Evolutionary conservation across 108 stramenopile species (phyloP), one percentile per base, ranked within the genome.

Genomic region (Nannochloropsis salina): DNA sequence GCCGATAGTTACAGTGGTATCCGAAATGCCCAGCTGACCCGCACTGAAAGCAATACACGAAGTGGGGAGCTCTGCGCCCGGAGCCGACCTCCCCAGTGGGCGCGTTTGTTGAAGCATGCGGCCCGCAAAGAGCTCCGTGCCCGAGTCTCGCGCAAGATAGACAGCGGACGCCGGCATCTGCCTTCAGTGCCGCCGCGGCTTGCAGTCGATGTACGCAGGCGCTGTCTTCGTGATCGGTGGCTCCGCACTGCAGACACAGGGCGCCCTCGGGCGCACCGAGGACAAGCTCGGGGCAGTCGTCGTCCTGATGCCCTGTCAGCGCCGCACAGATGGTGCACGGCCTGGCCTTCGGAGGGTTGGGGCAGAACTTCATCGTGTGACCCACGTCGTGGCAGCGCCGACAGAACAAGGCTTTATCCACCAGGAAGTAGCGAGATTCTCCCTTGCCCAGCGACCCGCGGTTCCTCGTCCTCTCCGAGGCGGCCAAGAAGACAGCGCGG

Each of bases 321-420:
- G 61, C 61, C 61, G 61, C 61, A n/a, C 61, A 74, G 8, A 74
- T 74, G n/a, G 61, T 74, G 61, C 61, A 74, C n/a, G 61, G 61
- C 61, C n/a, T 74, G 4, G 61, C 61, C 61, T 74, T 74, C 20
- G 61, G 20, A n/a, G 61, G 61, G n/a, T 74, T 74, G 20, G 61
- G 61, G 61, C 61, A 74, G 61, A 74, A 74, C n/a, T 74, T 74
- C 61, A 74, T 74, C 8, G 61, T 74, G n/a, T 74, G 61, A 0
- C 61, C 61, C 61, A 74, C 61, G 20, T 74, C 61, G 8, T 74
- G 61, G 61, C 61, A 74, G 20, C 61, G 61, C 4, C 61, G 61
- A n/a, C 61, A 74, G 6, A 74, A 74, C 0, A 74, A 74, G 61
- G 61, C n/a, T n/a, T 74, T 74, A 3, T 74, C 61, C 4, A 74